phyloP scores from a whole-genome alignment of 2,329 filamentous ascomycete genomes.

The Didymella lethalis region DNA sequence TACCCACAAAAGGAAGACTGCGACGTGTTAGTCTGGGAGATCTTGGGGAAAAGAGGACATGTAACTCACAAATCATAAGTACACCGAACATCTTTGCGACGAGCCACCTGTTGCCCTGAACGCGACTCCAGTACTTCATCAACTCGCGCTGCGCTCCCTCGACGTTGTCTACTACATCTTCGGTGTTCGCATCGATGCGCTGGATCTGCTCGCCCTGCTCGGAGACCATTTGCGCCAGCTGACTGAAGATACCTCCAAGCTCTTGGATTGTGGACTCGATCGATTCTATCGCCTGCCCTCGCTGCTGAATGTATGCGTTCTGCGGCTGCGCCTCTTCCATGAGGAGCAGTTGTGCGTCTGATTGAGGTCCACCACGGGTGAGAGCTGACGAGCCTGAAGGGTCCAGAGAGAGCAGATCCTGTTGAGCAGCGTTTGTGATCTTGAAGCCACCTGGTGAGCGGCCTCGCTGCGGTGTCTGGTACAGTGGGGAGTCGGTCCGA shows the following conservation, averaged over 20 bases:
- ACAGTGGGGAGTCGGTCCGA: constrained; percentile 84
- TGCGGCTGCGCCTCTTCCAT: constrained; percentile 90
- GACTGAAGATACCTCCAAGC: constrained; percentile 89
- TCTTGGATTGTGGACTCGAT: constrained; percentile 96
- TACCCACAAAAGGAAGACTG: constrained; percentile 67
- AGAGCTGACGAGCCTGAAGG: constrained; percentile 63
- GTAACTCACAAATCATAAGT: constrained; percentile 80
- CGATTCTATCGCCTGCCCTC: constrained; percentile 94
- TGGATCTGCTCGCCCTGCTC: constrained; percentile 99
- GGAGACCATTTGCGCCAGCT: constrained; percentile 94
- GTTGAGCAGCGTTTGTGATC: constrained; percentile 55
- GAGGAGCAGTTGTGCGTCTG: constrained; percentile 81
- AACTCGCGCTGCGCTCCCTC: constrained; percentile 93
- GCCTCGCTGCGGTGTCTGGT: constrained; percentile 76
- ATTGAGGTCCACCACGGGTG: constrained; percentile 61
- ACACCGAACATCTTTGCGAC: constrained; percentile 87
- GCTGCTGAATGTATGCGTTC: constrained; percentile 90
- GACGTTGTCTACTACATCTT: constrained; percentile 98
- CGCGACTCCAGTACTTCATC: constrained; percentile 94
- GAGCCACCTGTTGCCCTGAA: constrained; percentile 94
- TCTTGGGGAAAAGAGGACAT: constrained; percentile 1
- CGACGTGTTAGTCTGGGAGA: neutral
- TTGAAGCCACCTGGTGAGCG: constrained; percentile 59
- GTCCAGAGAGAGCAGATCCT: constrained; percentile 83
- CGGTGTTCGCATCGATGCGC: constrained; percentile 94